Evolutionary conservation across 805 yeast genomes (phyloP).

Genomic region (Saccharomycopsis amapae): DNA sequence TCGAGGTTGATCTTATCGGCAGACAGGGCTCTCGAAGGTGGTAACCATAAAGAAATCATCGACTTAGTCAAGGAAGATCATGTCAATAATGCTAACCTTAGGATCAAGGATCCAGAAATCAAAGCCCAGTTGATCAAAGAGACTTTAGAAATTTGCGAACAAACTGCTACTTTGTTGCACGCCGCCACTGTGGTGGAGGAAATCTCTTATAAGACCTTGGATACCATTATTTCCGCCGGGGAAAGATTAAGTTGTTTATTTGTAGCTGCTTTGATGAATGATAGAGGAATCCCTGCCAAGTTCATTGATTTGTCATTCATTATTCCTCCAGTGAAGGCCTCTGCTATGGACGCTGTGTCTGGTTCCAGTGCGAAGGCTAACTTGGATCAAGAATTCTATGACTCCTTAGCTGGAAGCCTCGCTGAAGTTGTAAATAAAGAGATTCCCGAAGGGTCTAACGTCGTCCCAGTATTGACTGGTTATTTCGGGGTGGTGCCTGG

Average conservation of each 20-base stretch:
- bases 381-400: slow-evolving; percentile 62
- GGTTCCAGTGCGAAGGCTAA: slow-evolving; percentile 43
- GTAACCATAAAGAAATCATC: slow-evolving; percentile 51
- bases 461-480: slow-evolving; percentile 90
- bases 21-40: slow-evolving; percentile 59
- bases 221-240: slow-evolving; percentile 86
- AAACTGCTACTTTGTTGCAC: slow-evolving; percentile 61
- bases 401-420: slow-evolving; percentile 44
- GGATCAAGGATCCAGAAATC: slow-evolving; percentile 41
- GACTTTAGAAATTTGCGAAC: slow-evolving; percentile 58
- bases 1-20: slow-evolving; percentile 80
- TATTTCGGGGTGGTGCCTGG: slow-evolving; percentile 96
- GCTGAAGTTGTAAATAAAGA: slow-evolving; percentile 40
- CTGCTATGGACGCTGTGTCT: slow-evolving; percentile 21
- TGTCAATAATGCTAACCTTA: slow-evolving; percentile 55
- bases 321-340: slow-evolving; percentile 43
- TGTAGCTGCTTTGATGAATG: slow-evolving; percentile 80
- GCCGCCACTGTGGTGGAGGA: slow-evolving; percentile 93
- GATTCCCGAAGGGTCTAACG: slow-evolving; percentile 26
- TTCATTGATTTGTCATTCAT: slow-evolving; percentile 75
- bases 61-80: slow-evolving; percentile 75
- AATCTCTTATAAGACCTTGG: slow-evolving; percentile 80
- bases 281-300: slow-evolving; percentile 67
- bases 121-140: slow-evolving; percentile 48
- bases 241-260: slow-evolving; percentile 88